phyloP scores from a whole-genome alignment of 2,329 filamentous ascomycete genomes.

The Neopestalotiopsis rosae region DNA sequence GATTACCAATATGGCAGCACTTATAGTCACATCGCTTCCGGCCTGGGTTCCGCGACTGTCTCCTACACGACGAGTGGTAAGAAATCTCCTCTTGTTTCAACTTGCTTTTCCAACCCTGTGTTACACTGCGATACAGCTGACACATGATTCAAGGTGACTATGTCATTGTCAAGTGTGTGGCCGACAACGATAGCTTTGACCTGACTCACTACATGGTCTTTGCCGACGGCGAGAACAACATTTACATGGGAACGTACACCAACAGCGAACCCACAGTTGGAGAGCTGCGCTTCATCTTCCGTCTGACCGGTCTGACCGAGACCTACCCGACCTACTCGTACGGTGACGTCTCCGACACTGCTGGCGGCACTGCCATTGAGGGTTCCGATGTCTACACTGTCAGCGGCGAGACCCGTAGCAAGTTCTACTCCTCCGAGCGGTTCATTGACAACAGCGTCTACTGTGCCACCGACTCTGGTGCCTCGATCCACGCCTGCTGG shows the following conservation, averaged over 20 bases:
- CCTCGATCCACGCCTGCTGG: conserved; percentile 35
- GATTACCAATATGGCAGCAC: conserved; percentile 55
- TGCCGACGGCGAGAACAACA: conserved; percentile 50
- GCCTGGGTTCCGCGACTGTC: conserved; percentile 56
- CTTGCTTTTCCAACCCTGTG: conserved; percentile 31
- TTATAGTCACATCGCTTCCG: conserved; percentile 58
- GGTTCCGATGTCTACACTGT: conserved; percentile 54
- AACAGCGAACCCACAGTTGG: conserved; percentile 50
- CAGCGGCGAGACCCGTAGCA: conserved; percentile 60
- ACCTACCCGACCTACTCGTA: conserved; percentile 41
- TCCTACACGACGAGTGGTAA: conserved; percentile 38
- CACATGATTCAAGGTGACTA: conserved; percentile 51
- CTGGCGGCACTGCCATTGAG: conserved; percentile 52
- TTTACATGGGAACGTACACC: conserved; percentile 59
- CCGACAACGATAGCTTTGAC: conserved; percentile 45
- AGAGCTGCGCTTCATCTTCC: conserved; percentile 58
- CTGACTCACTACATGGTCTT: conserved; percentile 61
- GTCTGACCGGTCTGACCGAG: conserved; percentile 38
- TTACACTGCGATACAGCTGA: conserved; percentile 23
- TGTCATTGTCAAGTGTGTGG: conserved; percentile 58
- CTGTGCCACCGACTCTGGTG: conserved; percentile 45
- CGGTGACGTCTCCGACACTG: conserved; percentile 52
- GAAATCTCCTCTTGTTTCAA: neutral
- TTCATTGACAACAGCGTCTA: conserved; percentile 66
- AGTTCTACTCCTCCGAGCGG: conserved; percentile 65